Evolutionary conservation across 768 basidiomycete genomes (phyloP).

Genomic region (Boletus rubropictus): DNA sequence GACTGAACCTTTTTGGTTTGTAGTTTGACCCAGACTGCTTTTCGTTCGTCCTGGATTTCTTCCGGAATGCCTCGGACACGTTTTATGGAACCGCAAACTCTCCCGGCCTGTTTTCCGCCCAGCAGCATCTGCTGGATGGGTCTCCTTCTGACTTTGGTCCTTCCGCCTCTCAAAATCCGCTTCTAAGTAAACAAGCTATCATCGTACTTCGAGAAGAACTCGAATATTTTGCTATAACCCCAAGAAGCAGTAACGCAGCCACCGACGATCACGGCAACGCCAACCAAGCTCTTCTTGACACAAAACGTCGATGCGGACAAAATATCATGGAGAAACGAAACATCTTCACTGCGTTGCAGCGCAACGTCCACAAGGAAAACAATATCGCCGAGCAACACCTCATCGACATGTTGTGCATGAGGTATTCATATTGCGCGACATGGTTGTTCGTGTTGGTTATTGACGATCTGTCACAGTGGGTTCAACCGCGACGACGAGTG

Average conservation of each 20-base stretch:
- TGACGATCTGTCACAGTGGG: slow-evolving; percentile 44
- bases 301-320: slow-evolving; percentile 84
- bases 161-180: slow-evolving; percentile 76
- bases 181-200: slow-evolving; percentile 94
- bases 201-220: slow-evolving; percentile 97
- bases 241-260: slow-evolving; percentile 51
- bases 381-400: slow-evolving; percentile 98
- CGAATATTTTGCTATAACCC: slow-evolving; percentile 96
- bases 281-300: slow-evolving; percentile 66
- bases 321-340: slow-evolving; percentile 83
- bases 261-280: slow-evolving; percentile 79
- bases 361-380: slow-evolving; percentile 99
- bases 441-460: neutral
- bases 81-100: slow-evolving; percentile 83
- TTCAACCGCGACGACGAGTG: slow-evolving; percentile 97
- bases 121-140: slow-evolving; percentile 72
- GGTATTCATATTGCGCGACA: slow-evolving; percentile 42
- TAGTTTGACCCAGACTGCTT: slow-evolving; percentile 99
- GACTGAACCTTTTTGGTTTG: slow-evolving; percentile 2
- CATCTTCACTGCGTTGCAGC: slow-evolving; percentile 96
- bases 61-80: slow-evolving; percentile 75
- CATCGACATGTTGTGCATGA: slow-evolving; percentile 99
- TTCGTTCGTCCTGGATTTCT: slow-evolving; percentile 88
- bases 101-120: slow-evolving; percentile 72
- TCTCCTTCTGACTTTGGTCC: slow-evolving; percentile 54